Conservation (phyloP, 1,284 basidiomycete species). For the Cystobasidiaceae sp. region DNA sequence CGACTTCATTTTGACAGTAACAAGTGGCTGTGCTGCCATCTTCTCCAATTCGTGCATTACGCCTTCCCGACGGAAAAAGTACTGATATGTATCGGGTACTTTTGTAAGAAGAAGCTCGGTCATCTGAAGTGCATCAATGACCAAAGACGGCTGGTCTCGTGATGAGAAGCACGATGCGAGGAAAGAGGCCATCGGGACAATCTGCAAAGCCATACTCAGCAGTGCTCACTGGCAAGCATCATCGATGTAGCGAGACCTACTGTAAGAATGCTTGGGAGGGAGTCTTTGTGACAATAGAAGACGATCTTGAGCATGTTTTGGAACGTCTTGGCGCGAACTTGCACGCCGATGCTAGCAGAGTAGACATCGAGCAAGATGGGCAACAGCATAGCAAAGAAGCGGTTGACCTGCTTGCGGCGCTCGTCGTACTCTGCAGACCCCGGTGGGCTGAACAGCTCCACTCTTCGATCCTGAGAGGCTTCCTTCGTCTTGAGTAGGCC, state of each 20-base stretch:
- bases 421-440: conserved; percentile 40
- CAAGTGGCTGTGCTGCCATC: conserved; percentile 60
- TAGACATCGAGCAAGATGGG: conserved; percentile 93
- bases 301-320: conserved; percentile 80
- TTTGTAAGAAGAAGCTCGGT: conserved; percentile 81
- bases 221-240: not conserved
- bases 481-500: conserved; percentile 41
- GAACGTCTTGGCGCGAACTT: conserved; percentile 78
- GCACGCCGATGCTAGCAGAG: conserved; percentile 80
- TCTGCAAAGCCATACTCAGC: conserved; percentile 52
- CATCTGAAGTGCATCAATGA: conserved; percentile 80
- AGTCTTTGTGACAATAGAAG: conserved; percentile 72
- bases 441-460: conserved; percentile 62
- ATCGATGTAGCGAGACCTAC: conserved; percentile 51
- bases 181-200: conserved; percentile 84
- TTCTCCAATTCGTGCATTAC: conserved; percentile 85
- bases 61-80: conserved; percentile 83
- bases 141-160: conserved; percentile 75
- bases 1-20: conserved; percentile 51
- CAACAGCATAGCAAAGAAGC: conserved; percentile 75
- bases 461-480: conserved; percentile 45
- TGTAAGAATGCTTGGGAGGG: conserved; percentile 66
- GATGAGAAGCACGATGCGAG: conserved; percentile 86
- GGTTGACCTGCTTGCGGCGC: conserved; percentile 56
- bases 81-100: conserved; percentile 72